These are phyloP conservation scores for Fusarium annulatum DNA, from an alignment of 2,329 filamentous ascomycete species.

Conservation along the genomic window DNA sequence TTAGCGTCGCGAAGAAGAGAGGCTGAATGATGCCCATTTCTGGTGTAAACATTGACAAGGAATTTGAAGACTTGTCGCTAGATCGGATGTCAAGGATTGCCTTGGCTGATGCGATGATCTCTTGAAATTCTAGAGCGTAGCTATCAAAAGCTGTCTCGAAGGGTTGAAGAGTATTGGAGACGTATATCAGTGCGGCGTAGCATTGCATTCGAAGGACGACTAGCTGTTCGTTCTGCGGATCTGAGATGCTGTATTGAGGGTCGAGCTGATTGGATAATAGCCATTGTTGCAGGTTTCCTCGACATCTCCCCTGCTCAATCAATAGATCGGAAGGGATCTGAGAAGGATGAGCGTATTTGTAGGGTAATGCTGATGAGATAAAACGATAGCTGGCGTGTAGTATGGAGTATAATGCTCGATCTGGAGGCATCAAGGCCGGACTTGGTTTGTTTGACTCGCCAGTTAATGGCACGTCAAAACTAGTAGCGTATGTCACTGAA, in stretches of 20 bases:
- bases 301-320: slow-evolving; percentile 16
- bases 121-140: slow-evolving; percentile 18
- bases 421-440: background rate
- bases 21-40: slow-evolving; percentile 34
- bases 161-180: slow-evolving; percentile 11
- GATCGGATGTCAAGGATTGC: background rate
- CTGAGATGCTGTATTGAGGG: background rate
- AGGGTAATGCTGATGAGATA: background rate
- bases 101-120: slow-evolving; percentile 19
- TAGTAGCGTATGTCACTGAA: slow-evolving; percentile 12
- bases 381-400: slow-evolving; percentile 23
- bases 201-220: slow-evolving; percentile 24
- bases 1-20: slow-evolving; percentile 5
- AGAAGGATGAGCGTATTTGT: slow-evolving; percentile 4
- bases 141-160: slow-evolving; percentile 18
- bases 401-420: background rate
- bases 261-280: background rate
- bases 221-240: background rate
- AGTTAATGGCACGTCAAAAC: background rate
- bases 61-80: background rate
- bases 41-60: background rate
- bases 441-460: background rate
- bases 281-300: slow-evolving; percentile 17
- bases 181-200: slow-evolving; percentile 22
- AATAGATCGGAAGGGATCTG: background rate